Base-by-base conservation (phyloP, 148 eudicot genomes). In the Rheum nobile region DNA sequence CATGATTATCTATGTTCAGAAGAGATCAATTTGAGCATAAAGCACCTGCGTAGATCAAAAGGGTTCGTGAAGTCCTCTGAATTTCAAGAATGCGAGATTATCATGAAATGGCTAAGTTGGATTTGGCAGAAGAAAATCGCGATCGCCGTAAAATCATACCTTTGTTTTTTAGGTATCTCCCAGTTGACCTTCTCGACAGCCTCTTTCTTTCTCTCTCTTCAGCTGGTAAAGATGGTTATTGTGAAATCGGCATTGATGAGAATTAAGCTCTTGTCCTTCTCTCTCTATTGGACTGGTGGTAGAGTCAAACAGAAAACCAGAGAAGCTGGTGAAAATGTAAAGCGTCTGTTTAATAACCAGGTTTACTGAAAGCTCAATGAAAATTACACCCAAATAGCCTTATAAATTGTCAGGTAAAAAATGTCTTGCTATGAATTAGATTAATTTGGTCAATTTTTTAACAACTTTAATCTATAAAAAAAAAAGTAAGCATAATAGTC, bases 1-100 rank as follows among this genome's bases (percentile, higher is more conserved):
- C 73, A 71, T 68, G 72, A 39, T 17, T 68, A 26, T 17, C 43
- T 35, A 22, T 19, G 43, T 35, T 71, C 73, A 71, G 73, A 65
- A 4, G 39, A 11, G 41, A 1, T 5, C 38, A 34, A 61, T 28
- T 61, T 12, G 67, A 28, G 67, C 67, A 61, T 35, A 61, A 29
- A 29, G 67, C 37, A 28, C 67, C 67, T 61, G 67, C 16, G 9
- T 4, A 24, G 16, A 57, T 26, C 65, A 26, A 57, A 24, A 57
- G 12, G 24, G 19, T 50, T n/a, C 55, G 55, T 8, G 4, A 50
- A n/a, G 8, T 50, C 55, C 55, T n/a, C n/a, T 5, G 32, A 34
- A 65, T 34, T 65, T 6, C 39, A 65, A 6, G 70, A 65, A 32
- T 31, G 4, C 39, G 70, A 32, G 70, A 57, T 1, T 32, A 26